Conservation (phyloP, 2,329 filamentous ascomycete species). For the Thelonectria rubi region DNA sequence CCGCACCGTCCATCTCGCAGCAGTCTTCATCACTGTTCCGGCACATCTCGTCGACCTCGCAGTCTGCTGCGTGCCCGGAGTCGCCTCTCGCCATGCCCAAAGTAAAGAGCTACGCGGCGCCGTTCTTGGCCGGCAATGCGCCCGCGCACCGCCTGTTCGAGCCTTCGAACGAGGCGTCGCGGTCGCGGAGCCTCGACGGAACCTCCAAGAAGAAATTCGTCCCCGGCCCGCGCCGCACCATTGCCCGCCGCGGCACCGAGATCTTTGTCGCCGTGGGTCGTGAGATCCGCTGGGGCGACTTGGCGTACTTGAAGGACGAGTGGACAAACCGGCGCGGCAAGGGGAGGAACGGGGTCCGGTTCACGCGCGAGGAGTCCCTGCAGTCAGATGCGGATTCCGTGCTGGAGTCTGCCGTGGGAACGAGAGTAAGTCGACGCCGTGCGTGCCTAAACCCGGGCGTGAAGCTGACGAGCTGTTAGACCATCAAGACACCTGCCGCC, state of each 20-base stretch:
- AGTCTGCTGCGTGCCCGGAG: slow-evolving; percentile 1
- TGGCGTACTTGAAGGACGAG: slow-evolving; percentile 78
- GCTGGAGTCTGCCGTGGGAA: slow-evolving; percentile 41
- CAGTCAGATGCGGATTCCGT: slow-evolving; percentile 46
- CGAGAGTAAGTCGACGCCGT: slow-evolving; percentile 45
- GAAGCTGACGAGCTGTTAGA: slow-evolving; percentile 54
- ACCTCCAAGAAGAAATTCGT: slow-evolving; percentile 55
- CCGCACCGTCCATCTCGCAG: not conserved
- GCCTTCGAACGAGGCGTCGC: slow-evolving; percentile 51
- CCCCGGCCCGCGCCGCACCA: slow-evolving; percentile 67
- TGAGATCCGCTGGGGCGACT: slow-evolving; percentile 90
- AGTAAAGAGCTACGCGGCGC: slow-evolving; percentile 84
- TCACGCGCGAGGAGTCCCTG: slow-evolving; percentile 60
- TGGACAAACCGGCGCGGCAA: slow-evolving; percentile 47
- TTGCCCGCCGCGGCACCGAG: slow-evolving; percentile 85
- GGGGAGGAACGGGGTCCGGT: slow-evolving; percentile 46
- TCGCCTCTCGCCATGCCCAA: slow-evolving; percentile 73
- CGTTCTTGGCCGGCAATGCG: slow-evolving; percentile 83
- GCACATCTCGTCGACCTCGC: slow-evolving; percentile 14
- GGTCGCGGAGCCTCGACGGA: slow-evolving; percentile 51
- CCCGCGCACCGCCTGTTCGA: slow-evolving; percentile 83
- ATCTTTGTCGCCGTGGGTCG: slow-evolving; percentile 89
- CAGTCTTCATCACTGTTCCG: slow-evolving; percentile 6
- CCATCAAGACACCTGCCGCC: slow-evolving; percentile 79
- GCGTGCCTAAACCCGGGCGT: not conserved